phyloP scores from a whole-genome alignment of 2,329 filamentous ascomycete genomes.

The Aspergillus sp. region DNA sequence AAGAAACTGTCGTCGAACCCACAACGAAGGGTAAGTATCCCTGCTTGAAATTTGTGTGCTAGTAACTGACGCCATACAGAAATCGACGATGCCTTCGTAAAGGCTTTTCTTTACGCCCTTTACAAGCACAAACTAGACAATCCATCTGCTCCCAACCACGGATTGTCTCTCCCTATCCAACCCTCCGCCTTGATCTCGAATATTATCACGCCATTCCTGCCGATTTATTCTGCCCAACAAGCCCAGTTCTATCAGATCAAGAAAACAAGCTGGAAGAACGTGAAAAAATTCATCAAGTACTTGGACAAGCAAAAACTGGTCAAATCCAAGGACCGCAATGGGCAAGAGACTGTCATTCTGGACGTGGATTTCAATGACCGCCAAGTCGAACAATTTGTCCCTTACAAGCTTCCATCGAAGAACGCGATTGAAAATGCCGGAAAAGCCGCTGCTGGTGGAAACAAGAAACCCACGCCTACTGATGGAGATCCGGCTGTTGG shows the following conservation, averaged over 20 bases:
- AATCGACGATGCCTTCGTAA: constrained; percentile 61
- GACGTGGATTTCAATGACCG: constrained; percentile 61
- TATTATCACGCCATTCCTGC: constrained; percentile 63
- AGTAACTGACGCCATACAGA: constrained; percentile 42
- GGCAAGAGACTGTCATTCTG: constrained; percentile 59
- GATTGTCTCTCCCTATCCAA: constrained; percentile 58
- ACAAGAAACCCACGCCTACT: constrained; percentile 20
- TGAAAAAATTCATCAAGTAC: constrained; percentile 65
- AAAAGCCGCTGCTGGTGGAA: constrained; percentile 22
- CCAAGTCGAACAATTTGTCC: constrained; percentile 52
- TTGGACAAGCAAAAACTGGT: constrained; percentile 61
- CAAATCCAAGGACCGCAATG: constrained; percentile 61
- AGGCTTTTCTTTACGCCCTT: constrained; percentile 61
- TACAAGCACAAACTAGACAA: constrained; percentile 56
- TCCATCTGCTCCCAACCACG: constrained; percentile 47
- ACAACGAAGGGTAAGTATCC: constrained; percentile 50
- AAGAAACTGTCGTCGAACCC: constrained; percentile 39
- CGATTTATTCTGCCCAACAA: constrained; percentile 52
- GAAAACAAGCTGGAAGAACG: constrained; percentile 66
- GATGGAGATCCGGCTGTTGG: constrained; percentile 38
- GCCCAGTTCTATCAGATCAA: constrained; percentile 60
- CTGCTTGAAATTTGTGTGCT: neutral
- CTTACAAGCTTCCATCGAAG: constrained; percentile 59
- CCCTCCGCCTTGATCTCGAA: constrained; percentile 61
- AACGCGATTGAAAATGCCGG: constrained; percentile 42